These are phyloP conservation scores for Spiromastix sp. DNA, from an alignment of 2,329 filamentous ascomycete species.

Conservation along the genomic window DNA sequence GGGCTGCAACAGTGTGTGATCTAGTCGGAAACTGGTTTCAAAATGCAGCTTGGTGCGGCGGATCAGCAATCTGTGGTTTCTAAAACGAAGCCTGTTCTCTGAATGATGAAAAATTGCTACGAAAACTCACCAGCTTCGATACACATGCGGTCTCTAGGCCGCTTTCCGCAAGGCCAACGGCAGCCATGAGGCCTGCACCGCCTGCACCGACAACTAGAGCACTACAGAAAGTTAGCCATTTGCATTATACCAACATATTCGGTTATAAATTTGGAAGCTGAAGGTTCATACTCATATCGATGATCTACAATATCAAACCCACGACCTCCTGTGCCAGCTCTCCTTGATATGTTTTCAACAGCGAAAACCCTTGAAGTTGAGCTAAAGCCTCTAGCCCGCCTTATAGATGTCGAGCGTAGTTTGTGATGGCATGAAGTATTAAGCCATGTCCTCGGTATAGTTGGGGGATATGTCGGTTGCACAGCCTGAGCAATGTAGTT, in stretches of 20 bases:
- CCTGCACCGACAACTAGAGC: constrained; percentile 14
- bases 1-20: constrained; percentile 27
- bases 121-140: constrained; percentile 11
- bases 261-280: too few relatives aligned
- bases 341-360: constrained; percentile 4
- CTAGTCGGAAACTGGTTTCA: constrained; percentile 13
- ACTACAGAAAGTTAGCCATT: constrained; percentile 5
- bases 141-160: constrained; percentile 15
- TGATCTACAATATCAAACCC: constrained; percentile 12
- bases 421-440: too few relatives aligned
- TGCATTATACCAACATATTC: too few relatives aligned
- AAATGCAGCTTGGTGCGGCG: neutral
- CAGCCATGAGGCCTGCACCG: constrained; percentile 13
- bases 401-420: too few relatives aligned
- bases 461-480: too few relatives aligned
- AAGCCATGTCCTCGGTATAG: too few relatives aligned
- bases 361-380: neutral
- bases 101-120: neutral
- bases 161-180: constrained; percentile 13
- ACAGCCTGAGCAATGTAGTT: too few relatives aligned
- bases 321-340: neutral
- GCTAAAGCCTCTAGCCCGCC: neutral
- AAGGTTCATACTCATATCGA: constrained; percentile 13
- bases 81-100: neutral
- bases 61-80: neutral